Percentiles rank a stretch among this genome's conserved stretches.
These are phyloP conservation scores for Trichoderma harzianum DNA, from an alignment of 2,329 filamentous ascomycete genomes.

Conservation along the genomic window DNA sequence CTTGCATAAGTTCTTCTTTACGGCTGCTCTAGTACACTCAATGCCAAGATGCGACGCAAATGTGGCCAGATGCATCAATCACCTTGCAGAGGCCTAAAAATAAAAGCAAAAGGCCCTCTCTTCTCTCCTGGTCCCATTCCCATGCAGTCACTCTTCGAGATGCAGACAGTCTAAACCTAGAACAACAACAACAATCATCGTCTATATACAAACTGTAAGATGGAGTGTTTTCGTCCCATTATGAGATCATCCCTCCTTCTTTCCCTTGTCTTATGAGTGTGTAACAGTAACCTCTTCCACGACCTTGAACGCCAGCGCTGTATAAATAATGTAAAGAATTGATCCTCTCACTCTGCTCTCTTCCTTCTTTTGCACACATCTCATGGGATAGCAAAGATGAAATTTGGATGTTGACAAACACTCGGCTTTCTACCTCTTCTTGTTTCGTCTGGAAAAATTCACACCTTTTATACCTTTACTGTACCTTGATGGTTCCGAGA, in stretches of 20 bases:
- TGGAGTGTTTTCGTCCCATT: slow-evolving; percentile 14
- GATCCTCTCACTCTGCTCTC: slow-evolving; percentile 17
- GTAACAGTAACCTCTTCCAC: neutral
- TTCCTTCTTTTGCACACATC: neutral
- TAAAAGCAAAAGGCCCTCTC: neutral
- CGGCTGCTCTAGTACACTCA: neutral
- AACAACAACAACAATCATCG: neutral
- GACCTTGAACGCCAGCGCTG: slow-evolving; percentile 34
- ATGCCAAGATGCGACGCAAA: neutral
- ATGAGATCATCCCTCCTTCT: neutral
- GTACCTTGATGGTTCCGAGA: slow-evolving; percentile 37
- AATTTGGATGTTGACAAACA: neutral
- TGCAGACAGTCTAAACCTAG: neutral
- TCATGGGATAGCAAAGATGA: neutral
- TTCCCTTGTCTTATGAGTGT: neutral
- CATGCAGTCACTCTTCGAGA: neutral
- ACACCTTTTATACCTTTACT: neutral
- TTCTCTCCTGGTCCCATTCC: neutral
- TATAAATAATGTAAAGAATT: slow-evolving; percentile 28
- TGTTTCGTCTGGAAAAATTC: neutral
- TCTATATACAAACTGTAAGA: slow-evolving; percentile 13
- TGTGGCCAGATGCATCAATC: neutral
- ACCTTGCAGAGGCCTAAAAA: neutral
- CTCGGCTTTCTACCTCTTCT: neutral
- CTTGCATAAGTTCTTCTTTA: neutral